A percentile compares a stretch with the other conserved stretches of the same genome.
Conservation (phyloP, 2,329 filamentous ascomycete species). For the Microcera coccophila region DNA sequence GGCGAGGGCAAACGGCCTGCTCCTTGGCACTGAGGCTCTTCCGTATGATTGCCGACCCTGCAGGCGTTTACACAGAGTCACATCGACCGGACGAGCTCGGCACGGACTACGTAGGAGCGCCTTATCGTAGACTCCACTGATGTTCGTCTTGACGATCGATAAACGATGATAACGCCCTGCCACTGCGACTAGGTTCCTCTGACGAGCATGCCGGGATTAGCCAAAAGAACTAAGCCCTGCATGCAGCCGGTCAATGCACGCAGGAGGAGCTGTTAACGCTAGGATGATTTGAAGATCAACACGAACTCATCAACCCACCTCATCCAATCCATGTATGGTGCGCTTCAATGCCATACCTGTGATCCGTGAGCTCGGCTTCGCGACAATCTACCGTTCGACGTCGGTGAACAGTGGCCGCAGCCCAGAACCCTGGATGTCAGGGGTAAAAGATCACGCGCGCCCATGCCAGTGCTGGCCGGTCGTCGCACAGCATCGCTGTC, state of each 20-base stretch:
- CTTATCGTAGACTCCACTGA: slow-evolving; percentile 1
- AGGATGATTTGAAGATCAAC: slow-evolving; percentile 17
- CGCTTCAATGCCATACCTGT: slow-evolving; percentile 7
- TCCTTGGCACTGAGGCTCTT: slow-evolving; percentile 5
- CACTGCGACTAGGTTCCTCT: too few species aligned
- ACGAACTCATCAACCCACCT: slow-evolving; percentile 15
- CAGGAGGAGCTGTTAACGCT: slow-evolving; percentile 7
- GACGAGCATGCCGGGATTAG: background rate
- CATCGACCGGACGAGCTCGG: slow-evolving; percentile 4
- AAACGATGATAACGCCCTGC: background rate
- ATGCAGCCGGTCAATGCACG: slow-evolving; percentile 26
- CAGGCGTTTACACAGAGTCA: too few species aligned
- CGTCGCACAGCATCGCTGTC: background rate
- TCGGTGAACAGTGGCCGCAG: too few species aligned
- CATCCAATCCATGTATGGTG: slow-evolving; percentile 10
- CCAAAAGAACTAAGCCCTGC: slow-evolving; percentile 13
- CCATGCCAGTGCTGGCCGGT: background rate
- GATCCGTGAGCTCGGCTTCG: background rate
- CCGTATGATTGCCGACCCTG: too few species aligned
- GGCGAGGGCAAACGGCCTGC: slow-evolving; percentile 11
- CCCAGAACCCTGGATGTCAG: background rate
- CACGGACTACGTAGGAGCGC: slow-evolving; percentile 1
- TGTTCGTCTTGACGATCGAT: background rate
- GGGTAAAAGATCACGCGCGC: background rate
- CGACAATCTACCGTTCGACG: background rate